These are phyloP conservation scores for Fomes fomentarius DNA, from an alignment of 1,284 basidiomycete genomes.

Conservation along the genomic window DNA sequence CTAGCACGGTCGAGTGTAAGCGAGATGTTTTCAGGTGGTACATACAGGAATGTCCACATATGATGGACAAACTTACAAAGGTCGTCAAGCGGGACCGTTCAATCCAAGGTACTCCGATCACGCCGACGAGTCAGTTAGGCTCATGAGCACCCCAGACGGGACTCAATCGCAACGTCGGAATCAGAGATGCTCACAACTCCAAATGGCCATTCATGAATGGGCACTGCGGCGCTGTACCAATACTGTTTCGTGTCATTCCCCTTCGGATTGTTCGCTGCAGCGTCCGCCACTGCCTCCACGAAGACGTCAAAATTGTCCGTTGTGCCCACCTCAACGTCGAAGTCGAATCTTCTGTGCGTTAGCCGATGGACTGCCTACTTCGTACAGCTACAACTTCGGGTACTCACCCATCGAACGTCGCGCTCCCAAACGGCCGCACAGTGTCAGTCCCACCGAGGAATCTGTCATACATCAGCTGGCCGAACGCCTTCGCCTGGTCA, in stretches of 20 bases:
- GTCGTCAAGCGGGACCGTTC: conserved; percentile 63
- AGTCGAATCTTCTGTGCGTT: not conserved
- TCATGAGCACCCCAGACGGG: too few relatives aligned
- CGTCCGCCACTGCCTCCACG: not conserved
- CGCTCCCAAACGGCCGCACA: conserved; percentile 62
- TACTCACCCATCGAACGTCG: conserved; percentile 57
- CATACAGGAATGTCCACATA: not conserved
- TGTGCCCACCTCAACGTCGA: not conserved
- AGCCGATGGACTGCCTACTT: too few relatives aligned
- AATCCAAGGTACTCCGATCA: conserved; percentile 52
- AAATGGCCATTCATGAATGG: conserved; percentile 43
- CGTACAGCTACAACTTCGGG: too few relatives aligned
- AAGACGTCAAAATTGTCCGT: not conserved
- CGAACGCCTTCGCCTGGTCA: conserved; percentile 53
- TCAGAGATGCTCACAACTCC: conserved; percentile 38
- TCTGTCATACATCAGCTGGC: conserved; percentile 64
- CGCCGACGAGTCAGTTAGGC: too few relatives aligned
- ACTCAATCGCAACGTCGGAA: too few relatives aligned
- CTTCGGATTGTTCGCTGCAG: not conserved
- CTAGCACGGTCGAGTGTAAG: conserved; percentile 26
- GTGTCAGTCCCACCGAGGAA: conserved; percentile 65
- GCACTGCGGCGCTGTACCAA: not conserved
- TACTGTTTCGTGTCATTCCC: conserved; percentile 29
- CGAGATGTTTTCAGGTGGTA: too few relatives aligned
- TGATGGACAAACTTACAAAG: conserved; percentile 41